phyloP scores from a whole-genome alignment of 2,329 filamentous ascomycete genomes.

The Albifimbria verrucaria region DNA sequence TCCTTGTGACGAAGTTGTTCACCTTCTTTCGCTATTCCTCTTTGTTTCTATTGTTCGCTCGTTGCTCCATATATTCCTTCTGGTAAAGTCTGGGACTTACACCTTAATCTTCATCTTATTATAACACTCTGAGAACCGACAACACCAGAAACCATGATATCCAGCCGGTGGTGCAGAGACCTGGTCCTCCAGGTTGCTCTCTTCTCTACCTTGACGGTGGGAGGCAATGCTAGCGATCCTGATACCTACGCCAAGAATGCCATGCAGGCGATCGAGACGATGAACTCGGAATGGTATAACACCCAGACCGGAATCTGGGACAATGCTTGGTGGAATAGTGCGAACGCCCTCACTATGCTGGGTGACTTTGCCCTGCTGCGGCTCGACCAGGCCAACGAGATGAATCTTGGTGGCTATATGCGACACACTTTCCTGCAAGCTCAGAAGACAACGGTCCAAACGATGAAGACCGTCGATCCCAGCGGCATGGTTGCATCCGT shows the following conservation, averaged over 20 bases:
- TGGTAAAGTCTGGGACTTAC: too few species aligned
- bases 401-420: conserved; percentile 38
- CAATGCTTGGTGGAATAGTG: conserved; percentile 70
- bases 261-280: conserved; percentile 30
- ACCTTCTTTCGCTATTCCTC: not conserved
- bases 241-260: conserved; percentile 30
- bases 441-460: conserved; percentile 34
- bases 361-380: conserved; percentile 47
- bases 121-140: too few species aligned
- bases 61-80: not conserved
- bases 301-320: conserved; percentile 58
- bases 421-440: conserved; percentile 44
- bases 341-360: conserved; percentile 62
- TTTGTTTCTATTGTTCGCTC: not conserved
- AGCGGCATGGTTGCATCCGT: conserved; percentile 33
- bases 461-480: conserved; percentile 33
- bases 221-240: conserved; percentile 12
- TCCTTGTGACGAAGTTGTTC: not conserved
- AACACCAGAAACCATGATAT: conserved; percentile 15
- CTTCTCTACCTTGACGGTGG: conserved; percentile 7
- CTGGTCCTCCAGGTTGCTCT: conserved; percentile 16
- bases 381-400: conserved; percentile 26
- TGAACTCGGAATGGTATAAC: conserved; percentile 61
- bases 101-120: too few species aligned
- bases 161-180: conserved; percentile 18